Conservation (phyloP, 179 eudicot species). For the Monotropa hypopitys region DNA sequence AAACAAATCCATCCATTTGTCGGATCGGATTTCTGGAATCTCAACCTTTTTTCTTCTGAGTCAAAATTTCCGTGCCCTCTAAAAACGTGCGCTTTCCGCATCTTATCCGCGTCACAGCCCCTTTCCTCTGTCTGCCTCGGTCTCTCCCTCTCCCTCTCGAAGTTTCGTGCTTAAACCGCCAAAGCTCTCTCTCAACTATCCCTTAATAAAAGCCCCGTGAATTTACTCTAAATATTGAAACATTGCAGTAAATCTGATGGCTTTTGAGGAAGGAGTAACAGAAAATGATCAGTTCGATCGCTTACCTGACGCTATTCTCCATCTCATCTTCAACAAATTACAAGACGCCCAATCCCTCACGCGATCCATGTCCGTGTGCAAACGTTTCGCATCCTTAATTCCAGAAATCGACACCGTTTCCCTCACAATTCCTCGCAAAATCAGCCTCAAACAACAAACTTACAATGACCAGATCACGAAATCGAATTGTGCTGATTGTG, state of each 20-base stretch:
- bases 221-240: not conserved
- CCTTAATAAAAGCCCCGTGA: not conserved
- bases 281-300: constrained; percentile 39
- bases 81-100: not conserved
- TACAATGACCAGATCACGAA: not conserved
- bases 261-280: not conserved
- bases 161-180: not conserved
- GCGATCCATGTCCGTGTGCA: constrained; percentile 34
- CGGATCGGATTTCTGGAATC: not conserved
- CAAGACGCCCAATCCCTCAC: constrained; percentile 40
- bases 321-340: constrained; percentile 28
- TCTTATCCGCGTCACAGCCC: not conserved
- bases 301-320: constrained; percentile 40
- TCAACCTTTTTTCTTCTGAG: not conserved
- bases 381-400: constrained; percentile 31
- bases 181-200: not conserved
- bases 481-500: not conserved
- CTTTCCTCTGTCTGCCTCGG: not conserved
- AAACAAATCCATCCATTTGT: not conserved
- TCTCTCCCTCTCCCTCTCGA: not conserved
- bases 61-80: not conserved
- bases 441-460: not conserved
- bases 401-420: constrained; percentile 27
- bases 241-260: not conserved
- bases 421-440: constrained; percentile 6